Conservation (phyloP, 768 basidiomycete genomes). For the Russula foetens region DNA sequence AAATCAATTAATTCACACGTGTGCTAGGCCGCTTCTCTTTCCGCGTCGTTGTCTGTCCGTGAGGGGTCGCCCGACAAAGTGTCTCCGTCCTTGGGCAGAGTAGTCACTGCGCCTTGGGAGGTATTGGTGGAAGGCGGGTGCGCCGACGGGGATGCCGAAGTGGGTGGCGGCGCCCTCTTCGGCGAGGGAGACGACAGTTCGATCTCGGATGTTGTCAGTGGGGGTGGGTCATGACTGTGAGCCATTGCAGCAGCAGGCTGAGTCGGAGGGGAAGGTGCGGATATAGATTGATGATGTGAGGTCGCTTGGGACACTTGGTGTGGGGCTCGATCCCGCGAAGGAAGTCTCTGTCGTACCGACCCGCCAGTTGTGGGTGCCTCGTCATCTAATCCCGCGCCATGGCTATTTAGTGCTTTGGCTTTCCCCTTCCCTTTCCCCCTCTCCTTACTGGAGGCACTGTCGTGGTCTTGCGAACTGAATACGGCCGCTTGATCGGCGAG, state of each 20-base stretch:
- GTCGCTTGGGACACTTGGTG: not conserved
- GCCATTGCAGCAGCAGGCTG: not conserved
- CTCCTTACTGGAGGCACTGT: conserved; percentile 11
- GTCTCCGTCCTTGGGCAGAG: not conserved
- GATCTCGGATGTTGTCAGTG: not conserved
- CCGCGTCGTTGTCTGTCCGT: not conserved
- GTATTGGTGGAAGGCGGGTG: not conserved
- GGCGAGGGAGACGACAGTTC: not conserved
- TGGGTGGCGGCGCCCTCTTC: not conserved
- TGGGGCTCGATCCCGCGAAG: not conserved
- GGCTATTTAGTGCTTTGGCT: not conserved
- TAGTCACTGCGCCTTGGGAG: not conserved
- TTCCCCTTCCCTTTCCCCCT: conserved; percentile 17
- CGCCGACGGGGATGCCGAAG: not conserved
- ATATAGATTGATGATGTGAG: not conserved
- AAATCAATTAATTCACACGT: not conserved
- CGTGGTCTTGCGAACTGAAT: conserved; percentile 32
- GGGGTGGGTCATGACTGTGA: not conserved
- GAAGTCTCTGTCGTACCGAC: not conserved
- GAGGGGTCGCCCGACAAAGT: not conserved
- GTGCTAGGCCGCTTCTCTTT: not conserved
- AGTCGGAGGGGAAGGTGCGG: not conserved
- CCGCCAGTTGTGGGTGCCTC: not conserved
- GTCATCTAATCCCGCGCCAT: not conserved
- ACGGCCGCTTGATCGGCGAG: conserved; percentile 63